phyloP scores from a whole-genome alignment of 2,329 filamentous ascomycete genomes.

The Fusarium musae region DNA sequence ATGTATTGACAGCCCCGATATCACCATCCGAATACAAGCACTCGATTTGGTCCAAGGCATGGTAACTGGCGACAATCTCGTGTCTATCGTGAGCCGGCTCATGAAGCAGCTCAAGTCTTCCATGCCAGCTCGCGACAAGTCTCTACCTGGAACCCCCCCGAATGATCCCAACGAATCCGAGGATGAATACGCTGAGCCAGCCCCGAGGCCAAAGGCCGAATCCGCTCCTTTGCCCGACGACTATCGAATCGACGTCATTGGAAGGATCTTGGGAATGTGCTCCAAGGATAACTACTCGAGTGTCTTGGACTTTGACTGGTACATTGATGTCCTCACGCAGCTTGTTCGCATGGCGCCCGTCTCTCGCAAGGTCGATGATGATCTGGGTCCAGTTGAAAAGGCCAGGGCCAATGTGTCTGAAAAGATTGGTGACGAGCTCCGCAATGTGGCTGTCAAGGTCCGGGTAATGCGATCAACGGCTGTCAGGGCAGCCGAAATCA shows the following conservation, averaged over 20 bases:
- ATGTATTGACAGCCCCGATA: constrained; percentile 94
- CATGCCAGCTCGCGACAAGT: constrained; percentile 61
- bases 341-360: constrained; percentile 77
- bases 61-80: constrained; percentile 88
- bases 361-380: constrained; percentile 55
- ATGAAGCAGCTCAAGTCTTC: constrained; percentile 85
- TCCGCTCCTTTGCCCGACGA: constrained; percentile 80
- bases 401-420: constrained; percentile 66
- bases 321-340: constrained; percentile 88
- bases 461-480: constrained; percentile 82
- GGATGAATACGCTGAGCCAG: constrained; percentile 55
- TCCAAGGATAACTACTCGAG: constrained; percentile 88
- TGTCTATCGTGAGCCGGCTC: constrained; percentile 84
- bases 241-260: constrained; percentile 85
- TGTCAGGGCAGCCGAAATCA: constrained; percentile 83
- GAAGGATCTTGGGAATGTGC: constrained; percentile 87
- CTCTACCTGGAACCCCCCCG: constrained; percentile 57
- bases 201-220: constrained; percentile 48
- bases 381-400: constrained; percentile 47
- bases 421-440: constrained; percentile 83
- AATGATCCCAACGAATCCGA: constrained; percentile 60
- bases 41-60: constrained; percentile 92
- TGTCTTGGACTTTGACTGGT: constrained; percentile 95
- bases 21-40: constrained; percentile 93
- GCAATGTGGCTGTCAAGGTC: constrained; percentile 92